A percentile compares a stretch with the other conserved stretches of the same genome.
Conservation (phyloP, 768 basidiomycete genomes). For the Dentipellis fragilis region DNA sequence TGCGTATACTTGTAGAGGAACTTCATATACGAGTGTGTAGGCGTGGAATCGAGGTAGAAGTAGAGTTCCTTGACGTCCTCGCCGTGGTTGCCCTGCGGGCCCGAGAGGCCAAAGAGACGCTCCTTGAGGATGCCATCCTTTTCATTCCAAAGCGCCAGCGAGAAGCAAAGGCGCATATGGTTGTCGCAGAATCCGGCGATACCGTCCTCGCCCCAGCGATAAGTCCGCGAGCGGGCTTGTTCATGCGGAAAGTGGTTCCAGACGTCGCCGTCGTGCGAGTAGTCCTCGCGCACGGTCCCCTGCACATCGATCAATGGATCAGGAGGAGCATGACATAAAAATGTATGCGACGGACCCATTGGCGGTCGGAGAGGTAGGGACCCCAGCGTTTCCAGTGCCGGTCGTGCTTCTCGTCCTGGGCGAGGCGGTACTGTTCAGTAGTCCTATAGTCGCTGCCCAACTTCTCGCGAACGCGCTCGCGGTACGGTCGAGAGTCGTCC, state of each 20-base stretch:
- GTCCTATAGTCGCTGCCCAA: slow-evolving; percentile 71
- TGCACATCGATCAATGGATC: slow-evolving; percentile 20
- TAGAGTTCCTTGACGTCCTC: slow-evolving; percentile 99
- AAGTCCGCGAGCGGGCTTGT: slow-evolving; percentile 86
- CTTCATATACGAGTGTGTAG: slow-evolving; percentile 99
- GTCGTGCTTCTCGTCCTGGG: slow-evolving; percentile 70
- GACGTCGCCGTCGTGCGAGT: slow-evolving; percentile 91
- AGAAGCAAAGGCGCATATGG: slow-evolving; percentile 88
- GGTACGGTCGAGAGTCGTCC: slow-evolving; percentile 30
- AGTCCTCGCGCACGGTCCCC: slow-evolving; percentile 98
- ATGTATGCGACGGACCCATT: slow-evolving; percentile 63
- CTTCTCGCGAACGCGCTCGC: slow-evolving; percentile 52
- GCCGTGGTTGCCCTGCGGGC: slow-evolving; percentile 96
- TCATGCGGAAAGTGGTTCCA: slow-evolving; percentile 95
- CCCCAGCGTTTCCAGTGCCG: slow-evolving; percentile 99
- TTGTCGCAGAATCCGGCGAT: slow-evolving; percentile 97
- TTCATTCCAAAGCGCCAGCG: slow-evolving; percentile 90
- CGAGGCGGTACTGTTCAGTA: slow-evolving; percentile 75
- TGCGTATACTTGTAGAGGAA: slow-evolving; percentile 99
- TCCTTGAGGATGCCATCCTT: slow-evolving; percentile 94
- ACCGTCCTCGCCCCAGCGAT: slow-evolving; percentile 98
- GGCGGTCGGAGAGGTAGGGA: slow-evolving; percentile 92
- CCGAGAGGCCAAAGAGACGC: slow-evolving; percentile 91
- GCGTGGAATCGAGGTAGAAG: slow-evolving; percentile 97
- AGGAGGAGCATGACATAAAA: background rate